Percentiles rank a stretch among this genome's conserved stretches.
Conservation (phyloP, 2,329 filamentous ascomycete species). For the Cytospora piceae region DNA sequence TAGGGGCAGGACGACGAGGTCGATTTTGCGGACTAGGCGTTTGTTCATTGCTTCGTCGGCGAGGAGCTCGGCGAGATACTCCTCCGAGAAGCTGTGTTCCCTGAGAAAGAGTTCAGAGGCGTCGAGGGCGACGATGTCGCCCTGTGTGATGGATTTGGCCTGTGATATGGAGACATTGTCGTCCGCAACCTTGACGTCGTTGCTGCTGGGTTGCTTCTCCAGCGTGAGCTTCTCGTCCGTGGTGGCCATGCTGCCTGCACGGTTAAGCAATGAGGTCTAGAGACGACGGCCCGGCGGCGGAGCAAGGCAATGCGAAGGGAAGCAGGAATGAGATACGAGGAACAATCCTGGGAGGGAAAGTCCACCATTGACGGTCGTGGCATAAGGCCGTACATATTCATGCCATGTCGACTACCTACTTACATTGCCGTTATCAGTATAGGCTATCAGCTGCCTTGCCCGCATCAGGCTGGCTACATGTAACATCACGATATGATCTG, state of each 20-base stretch:
- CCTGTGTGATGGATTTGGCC: slow-evolving; percentile 23
- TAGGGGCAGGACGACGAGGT: slow-evolving; percentile 54
- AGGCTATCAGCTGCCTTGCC: not conserved
- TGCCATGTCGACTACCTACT: not conserved
- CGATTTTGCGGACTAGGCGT: slow-evolving; percentile 49
- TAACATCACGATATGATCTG: not conserved
- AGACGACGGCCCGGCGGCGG: not conserved
- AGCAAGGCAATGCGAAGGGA: too few relatives aligned
- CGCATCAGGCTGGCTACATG: not conserved
- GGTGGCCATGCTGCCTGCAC: slow-evolving; percentile 15
- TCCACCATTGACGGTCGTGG: not conserved
- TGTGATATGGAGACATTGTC: slow-evolving; percentile 28
- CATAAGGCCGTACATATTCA: slow-evolving; percentile 2
- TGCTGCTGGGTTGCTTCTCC: slow-evolving; percentile 18
- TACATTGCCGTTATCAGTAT: slow-evolving; percentile 21
- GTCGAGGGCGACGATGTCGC: slow-evolving; percentile 28
- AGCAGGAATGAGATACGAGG: not conserved
- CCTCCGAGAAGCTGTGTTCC: slow-evolving; percentile 28
- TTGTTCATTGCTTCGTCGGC: slow-evolving; percentile 42
- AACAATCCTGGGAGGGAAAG: not conserved
- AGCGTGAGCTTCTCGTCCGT: slow-evolving; percentile 9
- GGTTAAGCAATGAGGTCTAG: not conserved
- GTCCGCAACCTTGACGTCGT: slow-evolving; percentile 14
- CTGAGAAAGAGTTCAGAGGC: slow-evolving; percentile 30
- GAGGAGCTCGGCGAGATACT: slow-evolving; percentile 42